phyloP scores from a whole-genome alignment of 257 asterid genomes.

The Solanum okadae region DNA sequence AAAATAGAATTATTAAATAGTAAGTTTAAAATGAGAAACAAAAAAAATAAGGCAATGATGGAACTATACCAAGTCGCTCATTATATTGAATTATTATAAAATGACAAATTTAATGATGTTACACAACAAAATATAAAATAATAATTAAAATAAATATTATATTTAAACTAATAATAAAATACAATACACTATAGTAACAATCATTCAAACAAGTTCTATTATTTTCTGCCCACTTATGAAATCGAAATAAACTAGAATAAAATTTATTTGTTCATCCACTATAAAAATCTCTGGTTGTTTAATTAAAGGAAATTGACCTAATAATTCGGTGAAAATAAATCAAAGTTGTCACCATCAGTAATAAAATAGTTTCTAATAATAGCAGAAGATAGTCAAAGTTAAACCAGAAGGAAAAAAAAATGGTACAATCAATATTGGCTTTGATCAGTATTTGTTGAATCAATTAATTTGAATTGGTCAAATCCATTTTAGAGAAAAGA shows the following conservation, averaged over 20 bases:
- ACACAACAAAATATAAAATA: neutral
- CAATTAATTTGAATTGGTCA: neutral
- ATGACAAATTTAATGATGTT: neutral
- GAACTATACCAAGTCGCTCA: no score
- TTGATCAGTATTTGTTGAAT: neutral
- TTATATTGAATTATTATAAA: neutral
- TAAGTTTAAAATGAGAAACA: neutral
- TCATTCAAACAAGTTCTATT: neutral
- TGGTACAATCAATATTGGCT: neutral
- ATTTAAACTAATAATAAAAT: neutral
- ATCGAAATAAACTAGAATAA: conserved; percentile 1
- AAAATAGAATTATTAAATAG: neutral
- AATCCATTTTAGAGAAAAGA: neutral
- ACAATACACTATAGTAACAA: neutral
- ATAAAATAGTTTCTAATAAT: neutral
- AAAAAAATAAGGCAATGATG: neutral
- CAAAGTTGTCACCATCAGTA: neutral
- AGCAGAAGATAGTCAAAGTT: neutral
- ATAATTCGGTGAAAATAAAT: neutral
- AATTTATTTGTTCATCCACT: conserved; percentile 8
- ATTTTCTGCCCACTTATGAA: conserved; percentile 5
- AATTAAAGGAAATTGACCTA: neutral
- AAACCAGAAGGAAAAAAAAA: neutral
- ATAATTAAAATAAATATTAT: neutral
- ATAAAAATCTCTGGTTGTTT: neutral